A percentile compares a stretch with the other conserved stretches of the same genome.
Conservation (phyloP, 164 flowering plant species). For the Chloranthus sessilifolius region DNA sequence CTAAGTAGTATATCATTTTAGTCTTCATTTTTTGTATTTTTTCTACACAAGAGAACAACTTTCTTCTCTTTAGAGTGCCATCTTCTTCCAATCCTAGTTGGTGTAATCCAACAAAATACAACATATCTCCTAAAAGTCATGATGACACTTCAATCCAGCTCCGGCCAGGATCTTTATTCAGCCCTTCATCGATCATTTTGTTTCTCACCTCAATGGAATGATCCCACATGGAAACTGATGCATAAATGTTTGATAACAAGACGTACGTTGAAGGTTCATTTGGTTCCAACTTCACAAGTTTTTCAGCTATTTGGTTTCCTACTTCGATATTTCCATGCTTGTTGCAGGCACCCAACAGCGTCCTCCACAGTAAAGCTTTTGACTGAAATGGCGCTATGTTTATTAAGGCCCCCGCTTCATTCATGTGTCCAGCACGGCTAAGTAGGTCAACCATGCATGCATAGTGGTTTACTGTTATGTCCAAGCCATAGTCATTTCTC, state of each 20-base stretch:
- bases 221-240: constrained; percentile 21
- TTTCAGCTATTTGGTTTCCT: constrained; percentile 50
- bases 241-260: constrained; percentile 20
- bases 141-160: constrained; percentile 22
- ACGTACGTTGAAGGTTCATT: constrained; percentile 21
- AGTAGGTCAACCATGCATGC: constrained; percentile 77
- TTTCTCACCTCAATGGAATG: constrained; percentile 11
- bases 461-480: constrained; percentile 66
- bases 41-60: too few species aligned
- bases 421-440: constrained; percentile 61
- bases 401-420: constrained; percentile 56
- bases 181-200: constrained; percentile 9
- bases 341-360: constrained; percentile 79
- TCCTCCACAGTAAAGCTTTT: constrained; percentile 45
- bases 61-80: too few species aligned
- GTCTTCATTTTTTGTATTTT: too few species aligned
- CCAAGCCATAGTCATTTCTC: constrained; percentile 36
- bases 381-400: constrained; percentile 26
- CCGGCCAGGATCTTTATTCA: constrained; percentile 18
- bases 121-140: constrained; percentile 5
- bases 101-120: too few species aligned
- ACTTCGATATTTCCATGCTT: constrained; percentile 52
- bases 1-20: too few species aligned
- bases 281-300: constrained; percentile 12
- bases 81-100: too few species aligned